Evolutionary conservation across 495 filamentous ascomycete species (phyloP).

Genomic region (Xylaria bambusicola): DNA sequence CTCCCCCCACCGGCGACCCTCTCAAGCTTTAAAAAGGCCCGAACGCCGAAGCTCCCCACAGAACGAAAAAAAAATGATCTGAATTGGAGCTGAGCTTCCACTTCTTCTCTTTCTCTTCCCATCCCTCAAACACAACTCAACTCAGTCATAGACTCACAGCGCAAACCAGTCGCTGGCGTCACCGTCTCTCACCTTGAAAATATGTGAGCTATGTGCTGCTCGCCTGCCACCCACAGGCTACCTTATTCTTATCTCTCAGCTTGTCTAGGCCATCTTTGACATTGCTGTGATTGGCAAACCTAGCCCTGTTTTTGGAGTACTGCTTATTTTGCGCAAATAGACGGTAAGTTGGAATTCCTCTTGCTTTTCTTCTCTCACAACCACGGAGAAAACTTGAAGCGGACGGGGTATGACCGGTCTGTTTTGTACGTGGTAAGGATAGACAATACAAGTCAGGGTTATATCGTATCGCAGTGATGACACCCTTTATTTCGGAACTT

Average conservation of each 20-base stretch:
- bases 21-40: neutral
- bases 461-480: slow-evolving; percentile 58
- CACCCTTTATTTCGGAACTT: slow-evolving; percentile 51
- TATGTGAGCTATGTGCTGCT: slow-evolving; percentile 15
- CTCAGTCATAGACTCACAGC: no score
- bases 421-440: no score
- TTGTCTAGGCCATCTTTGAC: neutral
- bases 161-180: neutral
- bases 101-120: neutral
- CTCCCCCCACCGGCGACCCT: neutral
- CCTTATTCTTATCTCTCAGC: neutral
- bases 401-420: no score
- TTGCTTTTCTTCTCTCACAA: neutral
- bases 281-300: neutral
- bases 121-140: neutral
- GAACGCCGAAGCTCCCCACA: slow-evolving; percentile 11
- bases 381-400: no score
- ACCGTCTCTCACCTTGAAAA: slow-evolving; percentile 9
- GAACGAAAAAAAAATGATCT: no score
- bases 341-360: slow-evolving; percentile 14
- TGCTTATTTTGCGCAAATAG: slow-evolving; percentile 17
- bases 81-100: no score
- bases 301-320: neutral
- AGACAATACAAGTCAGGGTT: neutral
- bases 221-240: slow-evolving; percentile 15